A percentile compares a stretch with the other conserved stretches of the same genome.
Evolutionary conservation across 2,329 filamentous ascomycete genomes (phyloP).

Genomic region (Stagonosporopsis chrysanthemi): DNA sequence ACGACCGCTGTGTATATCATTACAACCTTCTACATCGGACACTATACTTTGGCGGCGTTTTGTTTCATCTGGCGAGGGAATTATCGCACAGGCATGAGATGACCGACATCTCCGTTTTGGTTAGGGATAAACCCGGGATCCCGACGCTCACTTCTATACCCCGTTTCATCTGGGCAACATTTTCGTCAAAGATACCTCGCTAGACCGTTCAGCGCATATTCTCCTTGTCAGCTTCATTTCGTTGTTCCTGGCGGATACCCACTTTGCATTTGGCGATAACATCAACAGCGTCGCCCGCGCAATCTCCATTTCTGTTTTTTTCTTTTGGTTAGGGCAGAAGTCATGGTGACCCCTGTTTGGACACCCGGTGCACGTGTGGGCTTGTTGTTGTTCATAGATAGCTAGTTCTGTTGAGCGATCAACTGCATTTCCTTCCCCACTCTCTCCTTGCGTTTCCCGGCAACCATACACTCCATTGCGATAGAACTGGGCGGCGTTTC

Average conservation of each 20-base stretch:
- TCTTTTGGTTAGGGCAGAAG: constrained; percentile 26
- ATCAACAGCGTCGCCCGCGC: constrained; percentile 22
- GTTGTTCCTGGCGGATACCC: constrained; percentile 44
- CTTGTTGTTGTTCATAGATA: constrained; percentile 20
- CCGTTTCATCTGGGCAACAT: constrained; percentile 28
- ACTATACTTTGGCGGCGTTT: constrained; percentile 38
- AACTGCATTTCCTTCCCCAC: constrained; percentile 21
- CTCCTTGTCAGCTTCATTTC: constrained; percentile 34
- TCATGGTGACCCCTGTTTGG: constrained; percentile 15
- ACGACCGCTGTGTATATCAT: constrained; percentile 36
- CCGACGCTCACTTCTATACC: constrained; percentile 24
- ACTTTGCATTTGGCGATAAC: constrained; percentile 46
- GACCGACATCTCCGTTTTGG: constrained; percentile 17
- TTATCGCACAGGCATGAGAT: constrained; percentile 30
- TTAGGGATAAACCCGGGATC: constrained; percentile 11
- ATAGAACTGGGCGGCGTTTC: constrained; percentile 14
- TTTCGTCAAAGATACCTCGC: constrained; percentile 42
- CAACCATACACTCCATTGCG: constrained; percentile 11
- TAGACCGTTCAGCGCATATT: constrained; percentile 37
- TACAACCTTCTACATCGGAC: constrained; percentile 26
- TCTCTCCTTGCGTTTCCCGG: constrained; percentile 21
- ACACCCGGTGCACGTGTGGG: constrained; percentile 12
- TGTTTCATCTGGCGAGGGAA: constrained; percentile 25
- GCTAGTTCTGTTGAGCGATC: constrained; percentile 26
- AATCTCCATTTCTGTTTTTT: constrained; percentile 27